Evolutionary conservation across 2,329 filamentous ascomycete species (phyloP), one percentile per base, ranked within the genome.

Genomic region (Teratosphaeria zuluensis): DNA sequence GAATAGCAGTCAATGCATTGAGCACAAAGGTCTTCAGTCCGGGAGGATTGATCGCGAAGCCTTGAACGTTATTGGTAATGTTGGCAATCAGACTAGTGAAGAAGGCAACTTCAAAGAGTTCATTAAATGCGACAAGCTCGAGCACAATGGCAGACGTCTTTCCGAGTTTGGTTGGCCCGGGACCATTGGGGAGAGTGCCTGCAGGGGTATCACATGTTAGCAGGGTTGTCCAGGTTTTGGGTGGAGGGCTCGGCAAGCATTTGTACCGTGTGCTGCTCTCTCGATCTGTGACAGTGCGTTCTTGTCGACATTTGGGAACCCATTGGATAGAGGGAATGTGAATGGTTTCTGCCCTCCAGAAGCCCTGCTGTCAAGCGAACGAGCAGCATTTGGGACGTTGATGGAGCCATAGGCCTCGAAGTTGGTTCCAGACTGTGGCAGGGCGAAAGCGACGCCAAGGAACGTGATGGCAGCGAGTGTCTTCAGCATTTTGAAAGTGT

Each of bases 71-170:
- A 33, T 76, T 75, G 46, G 85, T 87, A 65, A 90, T 79, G 70
- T 90, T 90, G 54, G 75, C 66, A 21, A 88, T 73, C 12, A 90
- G 77, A 3, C 84, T 80, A 46, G 77, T 77, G 76, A 89, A 90
- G 70, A 80, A 90, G 9, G 84, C 83, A 1, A 85, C 83, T 71
- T 90, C 87, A 63, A 87, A 87, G n/a, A 87, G 73, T 70, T 89
- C 87, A 64, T 89, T 88, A 70, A 87, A 83, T 3, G 84, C 83
- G 58, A 90, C 84, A 35, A 89, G 32, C 2, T 12, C 53, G 51
- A 65, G 46, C 55, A 81, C 81, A 30, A 77, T 78, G 31, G 82
- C 73, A 19, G 80, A 81, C 16, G 78, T 33, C 1, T 70, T 62
- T 59, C 77, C 80, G 12, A 86, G 74, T 3, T 71, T 73, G 0